Percentiles rank a stretch among this genome's conserved stretches.
Conservation (phyloP, 1,284 basidiomycete species). For the Sporisorium scitamineum region DNA sequence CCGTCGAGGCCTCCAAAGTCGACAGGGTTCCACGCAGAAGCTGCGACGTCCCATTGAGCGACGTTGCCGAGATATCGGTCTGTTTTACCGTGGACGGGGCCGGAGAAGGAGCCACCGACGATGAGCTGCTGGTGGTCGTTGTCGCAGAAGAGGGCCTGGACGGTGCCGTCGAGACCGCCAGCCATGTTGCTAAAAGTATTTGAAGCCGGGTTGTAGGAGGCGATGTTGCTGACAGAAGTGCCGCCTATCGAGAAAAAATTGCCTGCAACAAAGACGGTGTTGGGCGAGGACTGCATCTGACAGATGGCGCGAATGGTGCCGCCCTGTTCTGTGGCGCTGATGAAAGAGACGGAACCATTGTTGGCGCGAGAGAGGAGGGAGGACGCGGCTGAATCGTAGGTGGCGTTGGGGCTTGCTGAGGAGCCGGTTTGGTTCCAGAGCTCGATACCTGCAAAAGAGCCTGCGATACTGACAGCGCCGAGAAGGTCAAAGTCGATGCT, state of each 20-base stretch:
- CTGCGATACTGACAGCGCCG: conserved; percentile 61
- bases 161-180: conserved; percentile 74
- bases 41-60: conserved; percentile 80
- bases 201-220: conserved; percentile 51
- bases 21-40: conserved; percentile 79
- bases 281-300: conserved; percentile 48
- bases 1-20: conserved; percentile 87
- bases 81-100: conserved; percentile 61
- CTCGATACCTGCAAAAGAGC: conserved; percentile 60
- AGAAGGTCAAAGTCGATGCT: conserved; percentile 65
- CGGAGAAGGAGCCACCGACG: conserved; percentile 82
- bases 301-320: conserved; percentile 68
- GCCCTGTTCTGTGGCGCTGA: conserved; percentile 64
- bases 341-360: conserved; percentile 60
- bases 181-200: conserved; percentile 42
- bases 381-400: conserved; percentile 53
- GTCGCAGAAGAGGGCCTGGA: conserved; percentile 87
- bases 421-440: conserved; percentile 54
- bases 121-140: conserved; percentile 78
- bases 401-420: conserved; percentile 43
- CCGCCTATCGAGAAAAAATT: conserved; percentile 65
- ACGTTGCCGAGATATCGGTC: conserved; percentile 75
- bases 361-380: conserved; percentile 59
- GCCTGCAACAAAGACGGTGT: conserved; percentile 67
- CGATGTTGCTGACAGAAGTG: conserved; percentile 58